Base-by-base conservation (phyloP, 202 grass and related monocot species). In the Elaeis oleifera region DNA sequence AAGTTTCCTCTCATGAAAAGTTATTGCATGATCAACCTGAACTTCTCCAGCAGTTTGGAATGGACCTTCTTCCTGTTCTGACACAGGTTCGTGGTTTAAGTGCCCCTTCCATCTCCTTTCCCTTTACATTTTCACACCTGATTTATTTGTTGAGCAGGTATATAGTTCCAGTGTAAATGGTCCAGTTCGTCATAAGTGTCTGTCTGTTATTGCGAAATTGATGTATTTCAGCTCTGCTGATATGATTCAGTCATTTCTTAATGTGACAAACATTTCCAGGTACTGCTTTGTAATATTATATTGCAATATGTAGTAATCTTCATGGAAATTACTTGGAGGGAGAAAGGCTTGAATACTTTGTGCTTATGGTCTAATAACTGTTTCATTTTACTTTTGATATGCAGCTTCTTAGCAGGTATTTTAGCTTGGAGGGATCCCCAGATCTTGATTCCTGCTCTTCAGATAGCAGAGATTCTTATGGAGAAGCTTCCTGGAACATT, bases 351-450 rank as follows among this genome's bases (percentile, higher is more conserved):
- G 1, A 44, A 9, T 44, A 14, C 36, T 44, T 44, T 44, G 36
- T 44, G 2, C 36, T 44, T 8, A 44, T 44, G 36, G 36, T 44
- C 36, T 44, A 44, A 44, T 13, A 3, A 44, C 36, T 3, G 2
- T 44, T 44, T 14, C 36, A 44, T 13, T 44, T 44, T 44, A 44
- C 36, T 44, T 9, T 13, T 4, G 56, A 19, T 19, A 69, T 71
- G 53, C 80, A 95, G 90, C 74, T 95, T 95, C 63, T 75, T 95
- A 71, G 86, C 90, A 68, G 86, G 86, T 63, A 95, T 90, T 72
- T 73, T 95, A 60, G 75, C 86, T 28, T 95, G 78, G 83, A 95
- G 90, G 77, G 90, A 95, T 71, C 86, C 83, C 65, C 90, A 90
- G 63, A 77, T 90, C 55, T 64, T 95, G 60, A 82, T 95, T 29